Evolutionary conservation across 257 asterid species (phyloP), one percentile per base, ranked within the genome.

Genomic region (Echites panduratus): DNA sequence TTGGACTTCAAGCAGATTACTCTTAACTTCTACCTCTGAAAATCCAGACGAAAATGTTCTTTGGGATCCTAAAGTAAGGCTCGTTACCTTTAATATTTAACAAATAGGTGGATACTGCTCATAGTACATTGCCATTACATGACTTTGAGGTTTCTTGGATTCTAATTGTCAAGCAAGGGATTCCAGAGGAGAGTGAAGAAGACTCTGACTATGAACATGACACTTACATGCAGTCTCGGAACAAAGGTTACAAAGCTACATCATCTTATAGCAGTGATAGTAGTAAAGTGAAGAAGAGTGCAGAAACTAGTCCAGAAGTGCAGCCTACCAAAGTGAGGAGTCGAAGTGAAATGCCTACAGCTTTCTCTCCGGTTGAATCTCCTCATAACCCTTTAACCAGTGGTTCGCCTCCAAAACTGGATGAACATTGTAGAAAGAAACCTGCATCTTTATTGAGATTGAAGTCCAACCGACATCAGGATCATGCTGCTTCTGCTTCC

Each of bases 51-150:
- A 84, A 41, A 80, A 83, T 66, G 80, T 83, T 12, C 52, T 61
- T 24, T 83, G 90, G 89, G 83, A 84, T 78, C 84, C 80, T 64
- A 86, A 47, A 78, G 92, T 88, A 77, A 82, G 83, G 53, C 71
- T 65, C 50, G 61, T 61, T 32, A 35, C 43, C 47, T 26, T 20
- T 56, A 52, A 6, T 22, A 9, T 66, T 20, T 44, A 22, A 53
- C 54, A 20, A 4, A 52, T 16, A 5, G 12, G 17, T n/a, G 16
- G 27, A 40, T 10, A 1, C 26, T 35, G 24, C 66, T 38, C 2
- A 4, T 10, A 27, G 14, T 22, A 2, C 40, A n/a, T 14, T 16
- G 14, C 32, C 29, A 65, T 44, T 73, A 52, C 38, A 3, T 71
- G 62, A 64, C 63, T 56, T 9, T 47, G 26, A 29, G 29, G 47